Evolutionary conservation across 2,329 filamentous ascomycete genomes (phyloP), one percentile per base, ranked within the genome.

Genomic region (Thielaviopsis punctulata): DNA sequence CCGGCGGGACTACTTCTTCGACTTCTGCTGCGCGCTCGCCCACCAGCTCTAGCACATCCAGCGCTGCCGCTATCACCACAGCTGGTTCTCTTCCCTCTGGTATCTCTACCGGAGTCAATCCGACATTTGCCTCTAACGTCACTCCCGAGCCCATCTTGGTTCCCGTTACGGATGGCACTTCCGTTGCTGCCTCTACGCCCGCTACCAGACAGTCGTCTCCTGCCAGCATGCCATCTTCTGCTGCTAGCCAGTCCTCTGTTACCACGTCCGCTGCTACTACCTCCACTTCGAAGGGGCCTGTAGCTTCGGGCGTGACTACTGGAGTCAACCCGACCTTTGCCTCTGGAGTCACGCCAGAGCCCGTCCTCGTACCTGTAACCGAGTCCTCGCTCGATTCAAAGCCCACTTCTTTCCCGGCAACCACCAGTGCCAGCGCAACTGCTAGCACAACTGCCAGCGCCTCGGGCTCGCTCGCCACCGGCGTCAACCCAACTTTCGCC

Each of bases 131-230:
- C 9, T 33, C 30, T 33, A 13, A 13, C 10, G 30, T 33, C 9
- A 33, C 52, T n/a, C 46, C 24, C 18, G 21, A 49, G 39, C 48
- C 48, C 7, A 36, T 53, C 45, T 21, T 27, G 8, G 46, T 36
- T 8, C 23, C 45, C 19, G 46, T 41, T 7, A 24, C 45, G 19
- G 39, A 3, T 9, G 30, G 5, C 2, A 33, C 30, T 49, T 21
- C 27, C 13, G 30, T 39, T 12, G 18, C 27, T 19, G 24, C 18
- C 27, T 23, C 23, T 22, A 49, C 47, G 10, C 23, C 47, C 25
- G 27, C 27, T n/a, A 49, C 47, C 13, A 49, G 27, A 18, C 15
- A 41, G 18, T 43, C 39, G 19, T 13, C 45, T 12, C 24, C 43
- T 21, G 43, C 41, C 12, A 44, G 27, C 21, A 39, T 15, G n/a